Evolutionary conservation across 2,329 filamentous ascomycete species (phyloP).

Genomic region (Zasmidium citrigriseum): DNA sequence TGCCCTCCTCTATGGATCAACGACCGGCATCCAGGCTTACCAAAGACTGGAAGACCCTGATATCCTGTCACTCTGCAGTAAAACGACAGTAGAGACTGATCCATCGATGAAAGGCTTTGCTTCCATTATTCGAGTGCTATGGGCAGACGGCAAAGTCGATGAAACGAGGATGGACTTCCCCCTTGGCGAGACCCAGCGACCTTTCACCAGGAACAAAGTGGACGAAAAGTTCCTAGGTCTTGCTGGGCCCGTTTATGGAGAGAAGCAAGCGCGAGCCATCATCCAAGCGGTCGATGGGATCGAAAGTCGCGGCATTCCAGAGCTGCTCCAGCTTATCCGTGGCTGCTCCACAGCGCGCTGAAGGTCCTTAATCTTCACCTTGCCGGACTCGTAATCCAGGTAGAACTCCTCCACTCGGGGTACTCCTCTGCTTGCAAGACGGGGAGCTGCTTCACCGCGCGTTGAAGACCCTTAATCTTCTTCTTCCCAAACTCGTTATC

Average conservation of each 20-base stretch:
- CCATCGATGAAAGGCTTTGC: constrained; percentile 25
- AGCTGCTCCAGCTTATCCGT: constrained; percentile 12
- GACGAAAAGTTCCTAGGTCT: constrained; percentile 32
- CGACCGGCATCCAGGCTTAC: constrained; percentile 31
- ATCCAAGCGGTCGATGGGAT: constrained; percentile 25
- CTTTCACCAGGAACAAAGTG: constrained; percentile 30
- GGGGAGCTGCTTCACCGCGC: too few relatives aligned
- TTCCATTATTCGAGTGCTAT: constrained; percentile 25
- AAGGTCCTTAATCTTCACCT: background rate
- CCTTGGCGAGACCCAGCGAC: constrained; percentile 32
- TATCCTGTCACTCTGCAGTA: constrained; percentile 26
- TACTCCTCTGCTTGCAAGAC: too few relatives aligned
- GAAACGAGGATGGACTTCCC: constrained; percentile 26
- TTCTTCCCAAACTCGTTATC: background rate
- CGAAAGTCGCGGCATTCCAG: constrained; percentile 21
- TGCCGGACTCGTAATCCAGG: background rate
- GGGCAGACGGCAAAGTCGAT: constrained; percentile 24
- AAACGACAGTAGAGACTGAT: constrained; percentile 27
- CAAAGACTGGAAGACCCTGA: constrained; percentile 25
- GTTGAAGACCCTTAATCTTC: too few relatives aligned
- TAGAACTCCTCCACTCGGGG: too few relatives aligned
- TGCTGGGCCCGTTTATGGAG: constrained; percentile 26
- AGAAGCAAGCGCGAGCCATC: constrained; percentile 23
- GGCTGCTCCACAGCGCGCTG: constrained; percentile 17
- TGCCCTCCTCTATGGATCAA: constrained; percentile 31